phyloP scores from a whole-genome alignment of 148 eudicot species.

The Rhododendron ovatum region DNA sequence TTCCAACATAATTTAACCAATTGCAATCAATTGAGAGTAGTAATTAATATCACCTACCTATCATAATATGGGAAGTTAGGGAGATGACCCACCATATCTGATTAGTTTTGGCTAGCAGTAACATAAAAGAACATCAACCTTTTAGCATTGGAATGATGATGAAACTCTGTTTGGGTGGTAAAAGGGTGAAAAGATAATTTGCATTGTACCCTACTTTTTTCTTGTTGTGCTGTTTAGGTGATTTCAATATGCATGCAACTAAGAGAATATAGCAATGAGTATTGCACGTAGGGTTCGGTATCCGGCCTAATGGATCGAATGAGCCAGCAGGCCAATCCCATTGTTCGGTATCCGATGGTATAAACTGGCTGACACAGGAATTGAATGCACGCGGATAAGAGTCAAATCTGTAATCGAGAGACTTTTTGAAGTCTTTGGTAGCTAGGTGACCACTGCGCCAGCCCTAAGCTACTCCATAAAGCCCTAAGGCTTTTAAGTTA shows the following conservation, averaged over 20 bases:
- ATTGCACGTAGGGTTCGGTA: not conserved
- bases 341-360: not conserved
- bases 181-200: not conserved
- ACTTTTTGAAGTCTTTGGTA: not conserved
- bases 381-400: not conserved
- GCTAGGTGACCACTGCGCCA: not conserved
- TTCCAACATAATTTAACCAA: not conserved
- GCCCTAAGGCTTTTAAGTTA: not conserved
- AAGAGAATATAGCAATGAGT: not conserved
- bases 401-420: not conserved
- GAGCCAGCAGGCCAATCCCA: not conserved
- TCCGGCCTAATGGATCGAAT: not conserved
- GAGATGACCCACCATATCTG: conserved; percentile 26
- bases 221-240: not conserved
- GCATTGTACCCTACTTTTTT: not conserved
- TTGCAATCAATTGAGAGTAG: not conserved
- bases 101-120: conserved; percentile 9
- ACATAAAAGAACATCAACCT: conserved; percentile 3
- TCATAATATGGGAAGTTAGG: not conserved
- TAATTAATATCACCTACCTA: not conserved
- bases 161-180: not conserved
- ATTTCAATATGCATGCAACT: not conserved
- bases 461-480: not conserved
- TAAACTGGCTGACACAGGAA: not conserved
- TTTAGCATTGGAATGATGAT: conserved; percentile 3